phyloP scores from a whole-genome alignment of 352 stramenopile species.

The Globisporangium parvum region DNA sequence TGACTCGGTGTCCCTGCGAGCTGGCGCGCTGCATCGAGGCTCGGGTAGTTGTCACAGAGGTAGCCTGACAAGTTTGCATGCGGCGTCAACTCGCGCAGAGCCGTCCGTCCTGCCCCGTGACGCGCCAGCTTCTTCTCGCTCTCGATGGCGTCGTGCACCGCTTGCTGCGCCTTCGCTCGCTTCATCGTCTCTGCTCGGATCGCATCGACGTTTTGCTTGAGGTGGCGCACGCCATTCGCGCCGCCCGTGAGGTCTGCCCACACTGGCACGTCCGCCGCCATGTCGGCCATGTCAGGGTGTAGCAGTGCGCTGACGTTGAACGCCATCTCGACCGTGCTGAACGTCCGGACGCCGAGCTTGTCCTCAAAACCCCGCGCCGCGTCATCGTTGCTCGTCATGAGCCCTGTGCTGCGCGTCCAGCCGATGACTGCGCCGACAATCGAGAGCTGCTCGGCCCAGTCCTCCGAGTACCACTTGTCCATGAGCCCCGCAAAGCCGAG shows the following conservation, averaged over 20 bases:
- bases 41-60: constrained; percentile 65
- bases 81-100: constrained; percentile 27
- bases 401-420: constrained; percentile 80
- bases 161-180: constrained; percentile 50
- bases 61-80: constrained; percentile 71
- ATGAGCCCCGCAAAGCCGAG: constrained; percentile 81
- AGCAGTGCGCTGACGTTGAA: constrained; percentile 84
- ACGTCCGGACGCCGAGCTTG: constrained; percentile 75
- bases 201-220: constrained; percentile 57
- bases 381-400: constrained; percentile 89
- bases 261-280: constrained; percentile 60
- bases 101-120: constrained; percentile 6
- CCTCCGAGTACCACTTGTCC: constrained; percentile 84
- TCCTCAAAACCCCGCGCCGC: constrained; percentile 72
- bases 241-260: constrained; percentile 79
- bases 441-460: constrained; percentile 82
- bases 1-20: constrained; percentile 36
- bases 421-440: constrained; percentile 83
- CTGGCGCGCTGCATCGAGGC: constrained; percentile 28
- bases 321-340: constrained; percentile 85
- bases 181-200: constrained; percentile 51
- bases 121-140: constrained; percentile 31
- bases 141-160: constrained; percentile 30
- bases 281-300: constrained; percentile 72
- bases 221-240: constrained; percentile 67